phyloP scores from a whole-genome alignment of 2,329 filamentous ascomycete species.

The Claviceps sp. region DNA sequence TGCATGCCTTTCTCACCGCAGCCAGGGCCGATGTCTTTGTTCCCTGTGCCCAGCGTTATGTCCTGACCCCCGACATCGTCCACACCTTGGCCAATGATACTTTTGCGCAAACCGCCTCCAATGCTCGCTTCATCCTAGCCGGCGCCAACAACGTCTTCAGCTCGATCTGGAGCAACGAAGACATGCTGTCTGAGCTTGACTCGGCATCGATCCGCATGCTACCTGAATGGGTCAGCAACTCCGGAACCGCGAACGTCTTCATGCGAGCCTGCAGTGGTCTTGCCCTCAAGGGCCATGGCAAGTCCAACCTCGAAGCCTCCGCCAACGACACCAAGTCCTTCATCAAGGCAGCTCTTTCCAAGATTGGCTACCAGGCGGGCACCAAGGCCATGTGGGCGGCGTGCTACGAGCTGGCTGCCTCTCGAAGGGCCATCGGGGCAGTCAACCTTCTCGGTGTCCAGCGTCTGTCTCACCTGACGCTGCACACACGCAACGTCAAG shows the following conservation, averaged over 20 bases:
- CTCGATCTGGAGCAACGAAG: background rate
- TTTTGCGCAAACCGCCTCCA: background rate
- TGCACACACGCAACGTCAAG: background rate
- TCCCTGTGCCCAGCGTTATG: background rate
- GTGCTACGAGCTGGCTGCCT: background rate
- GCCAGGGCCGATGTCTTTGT: background rate
- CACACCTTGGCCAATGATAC: background rate
- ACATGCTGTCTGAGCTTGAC: background rate
- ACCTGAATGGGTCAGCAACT: background rate
- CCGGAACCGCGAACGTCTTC: background rate
- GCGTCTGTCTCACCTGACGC: background rate
- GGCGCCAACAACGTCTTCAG: background rate
- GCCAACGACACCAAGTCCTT: background rate
- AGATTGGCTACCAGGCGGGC: background rate
- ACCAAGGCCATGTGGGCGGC: background rate
- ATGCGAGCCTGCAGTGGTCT: conserved; percentile 1
- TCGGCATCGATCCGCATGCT: background rate
- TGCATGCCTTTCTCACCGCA: background rate
- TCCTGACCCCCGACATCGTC: background rate
- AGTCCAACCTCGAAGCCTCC: background rate
- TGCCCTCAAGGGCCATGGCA: background rate
- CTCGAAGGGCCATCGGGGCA: background rate
- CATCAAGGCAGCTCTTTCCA: background rate
- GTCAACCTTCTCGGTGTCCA: background rate
- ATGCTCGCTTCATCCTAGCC: background rate